Evolutionary conservation across 2,329 filamentous ascomycete species (phyloP), one percentile per base, ranked within the genome.

Genomic region (Dothidotthia symphoricarpi): DNA sequence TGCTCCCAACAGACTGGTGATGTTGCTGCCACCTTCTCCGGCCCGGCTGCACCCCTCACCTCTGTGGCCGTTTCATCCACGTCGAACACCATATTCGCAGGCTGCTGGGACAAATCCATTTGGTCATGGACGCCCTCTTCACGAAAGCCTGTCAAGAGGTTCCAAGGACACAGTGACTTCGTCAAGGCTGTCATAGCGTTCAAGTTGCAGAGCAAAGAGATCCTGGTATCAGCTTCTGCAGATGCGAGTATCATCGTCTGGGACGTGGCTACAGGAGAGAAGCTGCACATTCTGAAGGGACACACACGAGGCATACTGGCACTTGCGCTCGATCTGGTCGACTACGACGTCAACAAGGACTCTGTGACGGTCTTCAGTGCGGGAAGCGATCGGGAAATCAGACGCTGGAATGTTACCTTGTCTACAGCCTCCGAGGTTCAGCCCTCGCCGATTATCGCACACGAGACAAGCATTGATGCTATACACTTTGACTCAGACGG

Each of bases 61-160:
- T 67, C 60, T n/a, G 33, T 68, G 28, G 59, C 58, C 19, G 34
- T 67, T 13, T 62, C 59, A 4, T 32, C 52, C 2, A 48, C 19
- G 9, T 57, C 59, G 4, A 54, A 59, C 34, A 85, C 76, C 1
- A 61, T 96, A 9, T 96, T 88, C 65, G 88, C 88, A 16, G 91
- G 90, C 24, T 93, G 84, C 42, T 98, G 93, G 93, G 91, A 98
- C 69, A 95, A 95, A 70, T 77, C 81, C 14, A 78, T 97, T 41
- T 95, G 89, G 83, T 86, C 85, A 22, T 96, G 88, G 86, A 76
- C 57, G 2, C 70, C 84, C 22, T 70, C 75, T 13, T 54, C 55
- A 13, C 49, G 55, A 13, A 56, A 57, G 34, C 44, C 48, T 24
- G 73, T 71, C n/a, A 75, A 71, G 45, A 82, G 75, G 47, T 89